Evolutionary conservation across 805 yeast species (phyloP).

Genomic region (Wickerhamiella kurtzmanii): DNA sequence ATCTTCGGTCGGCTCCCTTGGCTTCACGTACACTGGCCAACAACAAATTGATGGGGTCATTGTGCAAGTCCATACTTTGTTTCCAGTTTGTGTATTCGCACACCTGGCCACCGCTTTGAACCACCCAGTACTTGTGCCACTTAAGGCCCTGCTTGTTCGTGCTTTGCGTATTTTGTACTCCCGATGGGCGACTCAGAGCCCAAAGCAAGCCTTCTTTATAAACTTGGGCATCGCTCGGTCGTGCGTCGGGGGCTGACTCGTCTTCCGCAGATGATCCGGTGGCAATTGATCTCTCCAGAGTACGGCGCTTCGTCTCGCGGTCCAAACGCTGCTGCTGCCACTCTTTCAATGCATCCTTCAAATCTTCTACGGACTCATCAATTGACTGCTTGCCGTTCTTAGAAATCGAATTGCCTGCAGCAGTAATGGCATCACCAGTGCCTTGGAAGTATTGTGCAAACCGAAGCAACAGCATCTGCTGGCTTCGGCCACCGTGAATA

Average conservation of each 20-base stretch:
- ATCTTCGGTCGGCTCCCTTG: slow-evolving; percentile 29
- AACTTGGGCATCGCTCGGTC: neutral
- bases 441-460: slow-evolving; percentile 27
- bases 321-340: slow-evolving; percentile 30
- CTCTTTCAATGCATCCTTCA: slow-evolving; percentile 23
- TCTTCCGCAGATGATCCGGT: neutral
- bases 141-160: slow-evolving; percentile 20
- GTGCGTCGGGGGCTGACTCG: neutral
- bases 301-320: slow-evolving; percentile 27
- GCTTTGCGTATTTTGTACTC: slow-evolving; percentile 19
- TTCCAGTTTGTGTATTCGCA: slow-evolving; percentile 73
- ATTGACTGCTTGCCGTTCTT: slow-evolving; percentile 22
- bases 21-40: slow-evolving; percentile 46
- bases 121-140: slow-evolving; percentile 89
- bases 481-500: slow-evolving; percentile 31
- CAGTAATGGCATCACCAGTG: slow-evolving; percentile 21
- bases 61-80: slow-evolving; percentile 45
- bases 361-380: slow-evolving; percentile 24
- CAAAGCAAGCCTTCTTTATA: slow-evolving; percentile 32
- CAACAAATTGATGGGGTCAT: slow-evolving; percentile 57
- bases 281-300: slow-evolving; percentile 16
- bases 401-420: slow-evolving; percentile 20
- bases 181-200: slow-evolving; percentile 31
- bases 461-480: slow-evolving; percentile 27
- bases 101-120: slow-evolving; percentile 51